Evolutionary conservation across 495 filamentous ascomycete genomes (phyloP).

Genomic region (Penicillium pulvis): DNA sequence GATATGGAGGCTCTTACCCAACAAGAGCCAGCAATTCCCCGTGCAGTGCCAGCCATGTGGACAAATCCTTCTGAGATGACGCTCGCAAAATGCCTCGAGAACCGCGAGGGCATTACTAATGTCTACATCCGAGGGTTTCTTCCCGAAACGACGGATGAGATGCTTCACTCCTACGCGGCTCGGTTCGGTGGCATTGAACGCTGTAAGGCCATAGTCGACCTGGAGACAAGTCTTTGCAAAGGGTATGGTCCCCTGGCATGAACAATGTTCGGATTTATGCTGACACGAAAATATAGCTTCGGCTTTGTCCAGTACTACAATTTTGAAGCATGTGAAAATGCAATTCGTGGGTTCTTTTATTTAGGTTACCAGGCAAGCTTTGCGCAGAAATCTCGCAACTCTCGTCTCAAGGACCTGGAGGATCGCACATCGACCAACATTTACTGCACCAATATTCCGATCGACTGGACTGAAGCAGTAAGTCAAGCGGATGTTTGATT

Average conservation of each 20-base stretch:
- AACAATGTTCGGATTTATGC: neutral
- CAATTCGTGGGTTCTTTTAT: conserved; percentile 93
- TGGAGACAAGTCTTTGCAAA: conserved; percentile 88
- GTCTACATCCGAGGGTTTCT: conserved; percentile 97
- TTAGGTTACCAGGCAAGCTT: conserved; percentile 96
- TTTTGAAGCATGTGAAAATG: conserved; percentile 86
- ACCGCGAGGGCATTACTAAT: conserved; percentile 84
- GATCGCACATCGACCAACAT: conserved; percentile 89
- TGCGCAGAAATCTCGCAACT: conserved; percentile 96
- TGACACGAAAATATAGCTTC: conserved; percentile 60
- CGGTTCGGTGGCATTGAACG: conserved; percentile 90
- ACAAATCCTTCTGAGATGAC: conserved; percentile 72
- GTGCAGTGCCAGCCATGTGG: conserved; percentile 83
- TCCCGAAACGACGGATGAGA: conserved; percentile 91
- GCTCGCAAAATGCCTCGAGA: conserved; percentile 88
- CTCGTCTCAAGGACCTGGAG: conserved; percentile 87
- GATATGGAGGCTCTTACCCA: conserved; percentile 71
- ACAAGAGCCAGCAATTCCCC: conserved; percentile 80
- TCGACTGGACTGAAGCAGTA: conserved; percentile 85
- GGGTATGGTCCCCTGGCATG: conserved; percentile 57
- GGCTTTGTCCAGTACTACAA: conserved; percentile 94
- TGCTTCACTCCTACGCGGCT: conserved; percentile 75
- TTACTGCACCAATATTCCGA: conserved; percentile 94
- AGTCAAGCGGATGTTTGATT: conserved; percentile 23
- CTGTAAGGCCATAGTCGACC: conserved; percentile 96